These are phyloP conservation scores for Gloeophyllum trabeum DNA, from an alignment of 768 basidiomycete species.

Conservation along the genomic window DNA sequence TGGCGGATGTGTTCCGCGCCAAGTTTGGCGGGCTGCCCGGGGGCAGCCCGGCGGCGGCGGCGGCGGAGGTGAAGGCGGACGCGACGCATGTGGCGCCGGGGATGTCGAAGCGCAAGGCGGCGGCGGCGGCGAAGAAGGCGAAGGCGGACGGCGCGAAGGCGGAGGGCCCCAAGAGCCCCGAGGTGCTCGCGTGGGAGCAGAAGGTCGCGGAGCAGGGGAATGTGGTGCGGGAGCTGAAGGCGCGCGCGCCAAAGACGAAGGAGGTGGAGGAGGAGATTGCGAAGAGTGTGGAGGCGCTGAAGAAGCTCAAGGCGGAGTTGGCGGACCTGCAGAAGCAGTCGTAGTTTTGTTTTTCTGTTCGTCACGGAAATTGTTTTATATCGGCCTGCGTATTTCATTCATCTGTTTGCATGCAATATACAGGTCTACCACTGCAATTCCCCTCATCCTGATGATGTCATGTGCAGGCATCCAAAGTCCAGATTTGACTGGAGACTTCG, in stretches of 20 bases:
- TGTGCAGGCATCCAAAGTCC: too few species aligned
- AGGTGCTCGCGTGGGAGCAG: slow-evolving; percentile 60
- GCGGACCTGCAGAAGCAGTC: slow-evolving; percentile 9
- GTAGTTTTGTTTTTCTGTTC: too few species aligned
- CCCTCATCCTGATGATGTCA: too few species aligned
- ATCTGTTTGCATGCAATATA: too few species aligned
- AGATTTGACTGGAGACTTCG: too few species aligned
- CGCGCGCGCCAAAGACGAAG: slow-evolving; percentile 41
- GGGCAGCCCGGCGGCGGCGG: slow-evolving; percentile 25
- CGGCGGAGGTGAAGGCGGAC: slow-evolving; percentile 24
- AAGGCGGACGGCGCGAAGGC: slow-evolving; percentile 36
- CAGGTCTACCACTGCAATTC: too few species aligned
- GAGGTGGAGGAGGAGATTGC: slow-evolving; percentile 54
- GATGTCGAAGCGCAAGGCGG: slow-evolving; percentile 42
- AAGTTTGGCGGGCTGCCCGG: slow-evolving; percentile 60
- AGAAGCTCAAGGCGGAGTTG: slow-evolving; percentile 53
- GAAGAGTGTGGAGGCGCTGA: slow-evolving; percentile 50
- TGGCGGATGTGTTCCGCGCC: slow-evolving; percentile 70
- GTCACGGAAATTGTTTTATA: too few species aligned
- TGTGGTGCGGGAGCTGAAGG: slow-evolving; percentile 62
- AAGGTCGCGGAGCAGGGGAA: slow-evolving; percentile 71
- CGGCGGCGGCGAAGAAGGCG: slow-evolving; percentile 30
- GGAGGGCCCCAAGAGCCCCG: slow-evolving; percentile 54
- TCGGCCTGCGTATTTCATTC: too few species aligned
- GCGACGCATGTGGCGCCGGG: slow-evolving; percentile 33